Evolutionary conservation across 257 asterid genomes (phyloP).

Genomic region (Rhazya stricta): DNA sequence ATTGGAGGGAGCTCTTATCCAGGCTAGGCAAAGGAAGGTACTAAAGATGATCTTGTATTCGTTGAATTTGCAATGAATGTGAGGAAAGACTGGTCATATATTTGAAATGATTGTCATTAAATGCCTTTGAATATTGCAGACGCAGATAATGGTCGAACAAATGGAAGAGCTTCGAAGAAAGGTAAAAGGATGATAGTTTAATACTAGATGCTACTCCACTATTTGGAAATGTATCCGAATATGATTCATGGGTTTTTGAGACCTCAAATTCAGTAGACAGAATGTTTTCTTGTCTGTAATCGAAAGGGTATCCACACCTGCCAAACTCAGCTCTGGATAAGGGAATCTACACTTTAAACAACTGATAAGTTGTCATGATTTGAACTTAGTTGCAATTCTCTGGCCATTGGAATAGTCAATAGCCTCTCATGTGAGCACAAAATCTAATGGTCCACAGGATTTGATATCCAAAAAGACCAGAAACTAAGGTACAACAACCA

Average conservation of each 20-base stretch:
- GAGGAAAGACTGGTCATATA: neutral
- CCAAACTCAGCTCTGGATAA: neutral
- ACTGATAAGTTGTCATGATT: too few relatives aligned
- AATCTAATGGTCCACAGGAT: neutral
- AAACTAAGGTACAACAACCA: too few relatives aligned
- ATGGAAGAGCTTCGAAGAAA: conserved; percentile 91
- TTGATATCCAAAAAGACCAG: neutral
- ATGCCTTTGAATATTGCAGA: conserved; percentile 36
- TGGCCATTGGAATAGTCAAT: neutral
- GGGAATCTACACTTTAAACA: neutral
- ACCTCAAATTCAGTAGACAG: neutral
- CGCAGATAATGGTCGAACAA: conserved; percentile 68
- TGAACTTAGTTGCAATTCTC: too few relatives aligned
- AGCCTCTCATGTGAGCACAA: neutral
- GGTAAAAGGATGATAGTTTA: conserved; percentile 29
- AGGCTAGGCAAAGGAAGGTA: conserved; percentile 92
- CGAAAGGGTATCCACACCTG: neutral
- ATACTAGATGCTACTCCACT: neutral
- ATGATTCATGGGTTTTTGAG: neutral
- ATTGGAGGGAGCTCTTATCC: conserved; percentile 84
- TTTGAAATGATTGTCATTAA: neutral
- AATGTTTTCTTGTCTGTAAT: neutral
- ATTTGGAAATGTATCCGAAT: neutral
- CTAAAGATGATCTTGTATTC: neutral
- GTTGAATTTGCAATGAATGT: neutral